Percentiles rank a stretch among this genome's conserved stretches.
Conservation (phyloP, 805 yeast genomes). For the Kluyveromyces nonfermentans region DNA sequence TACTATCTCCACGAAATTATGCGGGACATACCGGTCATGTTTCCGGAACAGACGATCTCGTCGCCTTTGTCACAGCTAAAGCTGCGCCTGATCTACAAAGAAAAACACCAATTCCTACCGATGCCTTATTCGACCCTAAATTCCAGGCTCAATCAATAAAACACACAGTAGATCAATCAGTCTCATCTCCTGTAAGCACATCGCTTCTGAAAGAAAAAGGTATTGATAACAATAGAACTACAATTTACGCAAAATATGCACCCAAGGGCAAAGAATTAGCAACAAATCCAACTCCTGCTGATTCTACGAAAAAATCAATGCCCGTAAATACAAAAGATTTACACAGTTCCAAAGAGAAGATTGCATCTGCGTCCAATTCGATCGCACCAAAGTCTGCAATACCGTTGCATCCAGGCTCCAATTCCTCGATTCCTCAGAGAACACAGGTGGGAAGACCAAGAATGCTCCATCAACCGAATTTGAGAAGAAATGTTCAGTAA, state of each 20-base stretch:
- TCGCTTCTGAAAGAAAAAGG: slow-evolving; percentile 20
- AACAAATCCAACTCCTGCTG: background rate
- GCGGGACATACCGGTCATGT: slow-evolving; percentile 10
- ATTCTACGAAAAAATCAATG: background rate
- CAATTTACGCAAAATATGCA: slow-evolving; percentile 23
- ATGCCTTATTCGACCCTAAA: slow-evolving; percentile 44
- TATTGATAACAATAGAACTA: slow-evolving; percentile 12
- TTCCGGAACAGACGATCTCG: slow-evolving; percentile 8
- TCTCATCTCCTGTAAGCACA: slow-evolving; percentile 48
- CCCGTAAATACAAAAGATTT: background rate
- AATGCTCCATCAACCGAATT: slow-evolving; percentile 1
- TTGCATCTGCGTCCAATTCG: background rate
- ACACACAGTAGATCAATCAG: slow-evolving; percentile 57
- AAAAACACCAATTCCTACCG: slow-evolving; percentile 31
- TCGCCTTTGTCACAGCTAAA: slow-evolving; percentile 54
- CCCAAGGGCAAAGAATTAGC: slow-evolving; percentile 24
- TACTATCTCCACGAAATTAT: slow-evolving; percentile 28
- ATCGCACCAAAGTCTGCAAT: background rate
- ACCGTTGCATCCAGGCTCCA: background rate
- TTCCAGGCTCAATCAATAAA: slow-evolving; percentile 47
- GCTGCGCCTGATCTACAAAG: slow-evolving; percentile 49
- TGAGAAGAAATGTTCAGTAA: background rate
- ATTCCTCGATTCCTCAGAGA: background rate
- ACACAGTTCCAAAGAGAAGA: background rate
- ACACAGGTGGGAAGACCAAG: slow-evolving; percentile 2